Conservation (phyloP, 495 filamentous ascomycete species). For the Durotheca rogersii region DNA sequence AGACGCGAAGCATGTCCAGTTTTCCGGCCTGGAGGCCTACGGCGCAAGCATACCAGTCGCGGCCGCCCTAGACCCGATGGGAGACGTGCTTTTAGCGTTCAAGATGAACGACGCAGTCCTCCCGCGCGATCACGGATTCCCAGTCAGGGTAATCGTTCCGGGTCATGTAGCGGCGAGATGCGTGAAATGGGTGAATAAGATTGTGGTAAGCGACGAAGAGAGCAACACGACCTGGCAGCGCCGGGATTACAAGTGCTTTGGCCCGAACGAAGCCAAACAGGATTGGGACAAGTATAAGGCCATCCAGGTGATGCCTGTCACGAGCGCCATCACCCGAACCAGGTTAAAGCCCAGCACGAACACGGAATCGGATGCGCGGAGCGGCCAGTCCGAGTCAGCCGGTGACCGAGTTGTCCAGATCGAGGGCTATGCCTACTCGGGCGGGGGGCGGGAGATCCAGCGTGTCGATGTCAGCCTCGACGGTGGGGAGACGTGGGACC, state of each 20-base stretch:
- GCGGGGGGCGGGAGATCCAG: conserved; percentile 55
- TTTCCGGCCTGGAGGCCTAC: conserved; percentile 60
- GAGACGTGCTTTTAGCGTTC: conserved; percentile 63
- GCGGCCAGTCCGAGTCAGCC: conserved; percentile 22
- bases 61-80: conserved; percentile 52
- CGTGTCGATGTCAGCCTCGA: conserved; percentile 60
- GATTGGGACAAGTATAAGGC: conserved; percentile 57
- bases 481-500: conserved; percentile 55
- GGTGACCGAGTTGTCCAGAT: conserved; percentile 39
- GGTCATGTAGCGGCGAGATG: conserved; percentile 61
- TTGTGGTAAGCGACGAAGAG: conserved; percentile 60
- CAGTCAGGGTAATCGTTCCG: conserved; percentile 60
- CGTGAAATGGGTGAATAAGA: conserved; percentile 66
- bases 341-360: conserved; percentile 10
- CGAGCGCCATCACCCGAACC: conserved; percentile 49
- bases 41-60: conserved; percentile 60
- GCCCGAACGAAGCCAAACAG: conserved; percentile 55
- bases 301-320: conserved; percentile 64
- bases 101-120: conserved; percentile 61
- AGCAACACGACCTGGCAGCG: conserved; percentile 60
- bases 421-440: conserved; percentile 60
- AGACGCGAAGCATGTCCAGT: conserved; percentile 54
- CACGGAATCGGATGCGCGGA: neutral
- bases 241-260: conserved; percentile 64
- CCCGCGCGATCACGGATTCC: conserved; percentile 59